Evolutionary conservation across 2,329 filamentous ascomycete genomes (phyloP), one percentile per base, ranked within the genome.

Genomic region (Cytospora schulzeri): DNA sequence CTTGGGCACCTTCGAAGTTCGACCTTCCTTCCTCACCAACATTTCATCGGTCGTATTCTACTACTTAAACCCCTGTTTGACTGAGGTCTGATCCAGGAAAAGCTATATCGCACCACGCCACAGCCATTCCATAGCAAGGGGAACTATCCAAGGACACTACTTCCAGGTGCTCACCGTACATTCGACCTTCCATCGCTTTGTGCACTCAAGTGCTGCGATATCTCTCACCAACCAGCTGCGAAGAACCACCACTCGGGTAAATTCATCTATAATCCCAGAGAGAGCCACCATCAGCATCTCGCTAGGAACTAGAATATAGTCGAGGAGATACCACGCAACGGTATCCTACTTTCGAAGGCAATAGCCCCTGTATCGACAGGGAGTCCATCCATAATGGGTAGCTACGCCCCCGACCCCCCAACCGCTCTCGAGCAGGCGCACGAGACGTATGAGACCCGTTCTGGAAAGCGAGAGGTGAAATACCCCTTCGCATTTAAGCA

Each of bases 401-500:
- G 26, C 15, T 33, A 45, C 38, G 19, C 48, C 19, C 28, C 60
- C 31, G 24, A 19, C 7, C n/a, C 51, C 33, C 33, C 51, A 9
- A 60, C 24, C 14, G 31, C 51, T 12, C 64, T 66, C 53, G 64
- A 66, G 33, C 60, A 66, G 24, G 64, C 60, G 17, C 68, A 70
- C 26, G 68, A 69, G 62, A 52, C 55, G n/a, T 53, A 64, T 6
- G 48, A 60, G 33, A 29, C 62, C 3, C 45, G 50, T 11, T 60
- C 57, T 15, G 59, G 61, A 12, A 56, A 45, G 28, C 48, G 28
- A 29, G 59, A 69, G 28, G 62, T 67, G 19, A 66, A 62, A n/a
- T 69, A 69, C 26, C 63, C 64, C 14, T 70, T 70, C 51, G 69
- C 69, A 1, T 70, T 69, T 35, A 69, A 67, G 51, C 59, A 64